phyloP scores from a whole-genome alignment of 1,139 yeast genomes.

The Tardiomyces depauwii region DNA sequence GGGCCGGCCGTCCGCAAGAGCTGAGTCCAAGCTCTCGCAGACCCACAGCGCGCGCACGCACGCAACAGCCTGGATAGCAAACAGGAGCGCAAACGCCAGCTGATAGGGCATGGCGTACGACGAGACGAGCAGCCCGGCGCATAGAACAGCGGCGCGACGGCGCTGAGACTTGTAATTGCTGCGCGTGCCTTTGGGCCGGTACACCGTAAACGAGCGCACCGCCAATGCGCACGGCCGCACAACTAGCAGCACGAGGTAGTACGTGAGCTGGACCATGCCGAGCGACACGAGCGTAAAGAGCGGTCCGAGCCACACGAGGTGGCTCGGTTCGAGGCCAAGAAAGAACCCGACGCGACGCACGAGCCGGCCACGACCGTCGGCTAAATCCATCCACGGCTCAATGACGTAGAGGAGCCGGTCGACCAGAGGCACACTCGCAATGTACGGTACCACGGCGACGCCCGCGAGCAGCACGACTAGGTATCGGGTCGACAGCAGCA shows the following conservation, averaged over 20 bases:
- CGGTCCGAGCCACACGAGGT: constrained; percentile 49
- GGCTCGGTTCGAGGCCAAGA: constrained; percentile 54
- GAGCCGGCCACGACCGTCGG: constrained; percentile 7
- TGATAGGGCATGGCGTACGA: neutral
- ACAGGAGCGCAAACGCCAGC: neutral
- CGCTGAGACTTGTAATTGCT: too few species aligned
- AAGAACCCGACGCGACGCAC: constrained; percentile 30
- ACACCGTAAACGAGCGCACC: neutral
- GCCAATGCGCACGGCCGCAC: constrained; percentile 1
- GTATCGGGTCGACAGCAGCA: constrained; percentile 23
- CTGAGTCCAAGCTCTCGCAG: neutral
- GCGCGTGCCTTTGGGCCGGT: too few species aligned
- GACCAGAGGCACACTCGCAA: constrained; percentile 10
- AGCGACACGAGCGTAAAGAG: constrained; percentile 43
- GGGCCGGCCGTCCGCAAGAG: neutral
- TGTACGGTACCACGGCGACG: constrained; percentile 32
- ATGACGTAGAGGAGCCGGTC: constrained; percentile 24
- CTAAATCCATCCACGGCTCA: constrained; percentile 18
- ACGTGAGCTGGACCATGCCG: constrained; percentile 32
- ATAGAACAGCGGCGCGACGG: neutral
- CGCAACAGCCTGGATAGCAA: neutral
- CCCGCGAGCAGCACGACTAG: constrained; percentile 15
- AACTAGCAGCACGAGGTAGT: constrained; percentile 14
- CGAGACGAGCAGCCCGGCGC: neutral
- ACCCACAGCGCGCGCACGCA: neutral